Evolutionary conservation across 352 stramenopile genomes (phyloP).

Genomic region (Thraustochytrium striatum): DNA sequence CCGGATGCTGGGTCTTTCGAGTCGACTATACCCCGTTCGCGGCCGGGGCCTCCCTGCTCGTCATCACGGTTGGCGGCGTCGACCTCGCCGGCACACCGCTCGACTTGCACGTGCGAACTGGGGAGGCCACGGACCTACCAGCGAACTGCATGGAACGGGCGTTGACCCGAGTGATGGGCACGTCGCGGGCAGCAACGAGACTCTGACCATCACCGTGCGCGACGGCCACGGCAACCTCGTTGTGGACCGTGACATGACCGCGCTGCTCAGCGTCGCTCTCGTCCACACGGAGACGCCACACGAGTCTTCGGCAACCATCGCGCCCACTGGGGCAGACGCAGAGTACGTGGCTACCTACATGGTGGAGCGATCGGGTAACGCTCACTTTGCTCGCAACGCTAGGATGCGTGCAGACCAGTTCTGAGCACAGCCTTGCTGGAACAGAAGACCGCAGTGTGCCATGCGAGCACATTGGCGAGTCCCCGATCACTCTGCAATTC

Average conservation of each 20-base stretch:
- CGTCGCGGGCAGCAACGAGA: neutral
- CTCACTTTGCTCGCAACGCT: neutral
- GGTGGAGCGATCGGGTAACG: neutral
- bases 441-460: neutral
- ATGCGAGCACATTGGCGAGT: slow-evolving; percentile 8
- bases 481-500: neutral
- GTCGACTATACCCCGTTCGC: neutral
- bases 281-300: neutral
- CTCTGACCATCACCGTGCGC: neutral
- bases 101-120: neutral
- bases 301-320: neutral
- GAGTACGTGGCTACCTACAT: neutral
- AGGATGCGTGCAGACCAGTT: neutral
- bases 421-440: neutral
- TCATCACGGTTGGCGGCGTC: neutral
- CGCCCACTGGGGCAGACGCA: neutral
- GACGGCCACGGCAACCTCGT: slow-evolving; percentile 8
- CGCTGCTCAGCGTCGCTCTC: neutral
- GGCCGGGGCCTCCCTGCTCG: neutral
- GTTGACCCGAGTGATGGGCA: neutral
- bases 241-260: neutral
- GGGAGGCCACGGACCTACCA: neutral
- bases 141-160: neutral
- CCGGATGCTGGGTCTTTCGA: neutral
- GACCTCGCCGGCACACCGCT: neutral